phyloP scores from a whole-genome alignment of 2,329 filamentous ascomycete species.

The Hypoxylon sp. region DNA sequence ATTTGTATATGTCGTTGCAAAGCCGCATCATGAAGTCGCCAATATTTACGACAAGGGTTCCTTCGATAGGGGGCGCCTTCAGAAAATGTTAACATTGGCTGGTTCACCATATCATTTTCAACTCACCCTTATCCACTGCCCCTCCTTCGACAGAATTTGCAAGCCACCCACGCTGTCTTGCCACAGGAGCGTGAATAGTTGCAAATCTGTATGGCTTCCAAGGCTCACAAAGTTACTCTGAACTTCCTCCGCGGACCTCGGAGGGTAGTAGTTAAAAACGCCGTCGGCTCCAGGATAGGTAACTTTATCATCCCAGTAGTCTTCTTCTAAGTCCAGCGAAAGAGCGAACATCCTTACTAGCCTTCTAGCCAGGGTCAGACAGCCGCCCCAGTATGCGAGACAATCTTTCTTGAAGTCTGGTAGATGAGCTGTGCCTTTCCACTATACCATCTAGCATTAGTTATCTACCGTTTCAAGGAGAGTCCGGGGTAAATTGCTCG shows the following conservation, averaged over 20 bases:
- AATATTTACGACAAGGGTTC: constrained; percentile 67
- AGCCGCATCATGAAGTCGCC: constrained; percentile 67
- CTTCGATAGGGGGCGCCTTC: constrained; percentile 60
- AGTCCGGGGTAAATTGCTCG: constrained; percentile 7
- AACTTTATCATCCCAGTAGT: constrained; percentile 69
- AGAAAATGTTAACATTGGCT: constrained; percentile 28
- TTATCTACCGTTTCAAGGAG: neutral
- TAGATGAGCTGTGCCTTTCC: constrained; percentile 65
- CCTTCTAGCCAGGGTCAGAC: constrained; percentile 65
- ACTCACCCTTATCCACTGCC: constrained; percentile 60
- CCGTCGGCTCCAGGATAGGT: constrained; percentile 65
- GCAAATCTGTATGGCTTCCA: constrained; percentile 69
- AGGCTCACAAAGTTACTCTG: constrained; percentile 57
- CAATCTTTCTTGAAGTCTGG: constrained; percentile 64
- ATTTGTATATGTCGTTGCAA: constrained; percentile 66
- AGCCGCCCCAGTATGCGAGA: constrained; percentile 64
- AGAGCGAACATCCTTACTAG: constrained; percentile 69
- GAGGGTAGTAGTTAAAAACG: constrained; percentile 60
- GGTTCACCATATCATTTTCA: neutral
- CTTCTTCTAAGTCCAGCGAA: constrained; percentile 67
- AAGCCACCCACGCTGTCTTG: constrained; percentile 62
- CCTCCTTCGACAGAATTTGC: constrained; percentile 60
- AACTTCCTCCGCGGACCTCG: constrained; percentile 49
- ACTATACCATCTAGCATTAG: constrained; percentile 49
- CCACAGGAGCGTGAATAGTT: constrained; percentile 67